Percentiles rank a stretch among this genome's conserved stretches.
Conservation (phyloP, 352 stramenopile genomes). For the Pythium coloratum region DNA sequence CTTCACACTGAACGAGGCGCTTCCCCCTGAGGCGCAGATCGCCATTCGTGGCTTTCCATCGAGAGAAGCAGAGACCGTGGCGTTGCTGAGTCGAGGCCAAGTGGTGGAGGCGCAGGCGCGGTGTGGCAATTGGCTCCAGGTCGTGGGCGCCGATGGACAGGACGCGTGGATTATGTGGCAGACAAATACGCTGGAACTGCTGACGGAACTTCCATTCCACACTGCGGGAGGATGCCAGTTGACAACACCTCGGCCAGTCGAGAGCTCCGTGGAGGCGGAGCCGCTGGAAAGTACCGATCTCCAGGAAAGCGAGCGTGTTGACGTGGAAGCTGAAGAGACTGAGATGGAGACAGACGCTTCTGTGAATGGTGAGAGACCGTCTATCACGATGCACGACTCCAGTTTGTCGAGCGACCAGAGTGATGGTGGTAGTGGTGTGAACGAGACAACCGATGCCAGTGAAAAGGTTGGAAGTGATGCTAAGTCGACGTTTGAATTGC, state of each 20-base stretch:
- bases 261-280: background rate
- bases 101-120: constrained; percentile 52
- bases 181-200: constrained; percentile 45
- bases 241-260: background rate
- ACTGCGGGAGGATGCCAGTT: constrained; percentile 9
- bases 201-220: constrained; percentile 41
- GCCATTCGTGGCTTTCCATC: constrained; percentile 64
- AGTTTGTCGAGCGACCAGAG: background rate
- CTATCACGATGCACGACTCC: background rate
- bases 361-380: background rate
- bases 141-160: constrained; percentile 19
- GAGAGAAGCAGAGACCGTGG: constrained; percentile 54
- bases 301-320: background rate
- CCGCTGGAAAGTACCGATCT: background rate
- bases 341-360: background rate
- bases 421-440: background rate
- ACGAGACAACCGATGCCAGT: background rate
- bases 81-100: constrained; percentile 51
- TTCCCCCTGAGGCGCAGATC: constrained; percentile 66
- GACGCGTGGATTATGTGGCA: constrained; percentile 75
- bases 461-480: background rate
- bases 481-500: background rate
- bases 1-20: constrained; percentile 51
- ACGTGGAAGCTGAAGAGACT: background rate
- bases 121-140: constrained; percentile 55